Conservation (phyloP, 305 asterid genomes). For the Solanum chacoense region DNA sequence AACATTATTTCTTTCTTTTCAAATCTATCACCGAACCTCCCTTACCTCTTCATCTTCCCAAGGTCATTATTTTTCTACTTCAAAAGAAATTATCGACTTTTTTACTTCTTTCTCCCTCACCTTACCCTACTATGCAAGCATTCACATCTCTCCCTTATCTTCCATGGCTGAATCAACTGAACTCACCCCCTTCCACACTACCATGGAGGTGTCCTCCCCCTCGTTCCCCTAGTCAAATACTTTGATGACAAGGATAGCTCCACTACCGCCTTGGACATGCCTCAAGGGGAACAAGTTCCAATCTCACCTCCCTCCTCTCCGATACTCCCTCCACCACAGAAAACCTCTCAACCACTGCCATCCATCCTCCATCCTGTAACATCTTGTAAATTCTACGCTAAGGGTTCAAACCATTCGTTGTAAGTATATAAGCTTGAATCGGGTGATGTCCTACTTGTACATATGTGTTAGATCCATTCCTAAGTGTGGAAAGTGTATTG, state of each 20-base stretch:
- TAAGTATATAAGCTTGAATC: neutral
- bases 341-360: neutral
- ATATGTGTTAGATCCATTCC: neutral
- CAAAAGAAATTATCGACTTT: too few relatives aligned
- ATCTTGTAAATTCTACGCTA: neutral
- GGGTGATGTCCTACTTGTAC: neutral
- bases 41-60: neutral
- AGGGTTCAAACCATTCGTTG: neutral
- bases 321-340: neutral
- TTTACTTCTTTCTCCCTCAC: neutral
- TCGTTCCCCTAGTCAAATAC: neutral
- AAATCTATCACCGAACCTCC: neutral
- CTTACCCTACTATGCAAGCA: neutral
- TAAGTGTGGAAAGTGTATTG: neutral
- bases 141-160: neutral
- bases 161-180: neutral
- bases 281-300: neutral
- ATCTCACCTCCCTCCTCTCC: neutral
- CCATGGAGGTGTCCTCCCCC: neutral
- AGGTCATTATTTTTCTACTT: neutral
- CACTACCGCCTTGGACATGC: neutral
- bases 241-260: neutral
- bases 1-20: neutral
- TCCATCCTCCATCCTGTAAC: neutral
- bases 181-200: neutral